Evolutionary conservation across 2,329 filamentous ascomycete genomes (phyloP), one percentile per base, ranked within the genome.

Genomic region (Aspergillus sp.): DNA sequence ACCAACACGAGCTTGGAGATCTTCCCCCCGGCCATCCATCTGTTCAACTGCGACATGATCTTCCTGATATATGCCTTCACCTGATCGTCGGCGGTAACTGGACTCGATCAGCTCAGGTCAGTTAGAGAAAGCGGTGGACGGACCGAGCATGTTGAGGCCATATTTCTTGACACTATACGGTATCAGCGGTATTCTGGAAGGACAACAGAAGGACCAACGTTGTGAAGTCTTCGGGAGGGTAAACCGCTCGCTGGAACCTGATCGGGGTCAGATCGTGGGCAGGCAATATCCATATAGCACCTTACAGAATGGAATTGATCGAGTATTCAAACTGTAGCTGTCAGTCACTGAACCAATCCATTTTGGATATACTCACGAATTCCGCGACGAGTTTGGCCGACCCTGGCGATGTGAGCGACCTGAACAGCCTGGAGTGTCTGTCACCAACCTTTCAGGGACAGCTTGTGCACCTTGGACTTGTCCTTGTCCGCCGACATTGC

Each of bases 11-110:
- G 77, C 63, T 93, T 95, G 32, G 85, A 93, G 57, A 98, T 95
- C 64, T 98, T 96, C 58, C 88, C 86, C 49, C 82, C 84, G 33
- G 86, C 72, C 86, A 96, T 96, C 91, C 91, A 98, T 58, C 85
- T 86, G 67, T 93, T 89, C 37, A 98, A 76, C 63, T 98, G 91
- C 16, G 80, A 80, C 88, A 95, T 98, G 67, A 98, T 96, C 66
- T 93, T 94, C 64, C 94, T 95, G 70, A 98, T 93, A 66, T 98
- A 98, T 19, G 88, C 86, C 64, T 94, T 93, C 57, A 98, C 91
- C 66, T 98, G 89, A 67, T 96, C 91, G 59, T 98, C 91, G 43
- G 86, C 78, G 19, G 89, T 93, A 32, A 96, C 88, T 79, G 55
- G 37, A 34, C 45, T 50, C 29, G 29, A 40, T 47, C 28, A 49